Evolutionary conservation across 495 filamentous ascomycete species (phyloP), one percentile per base, ranked within the genome.

Genomic region (Penicillium paxilli): DNA sequence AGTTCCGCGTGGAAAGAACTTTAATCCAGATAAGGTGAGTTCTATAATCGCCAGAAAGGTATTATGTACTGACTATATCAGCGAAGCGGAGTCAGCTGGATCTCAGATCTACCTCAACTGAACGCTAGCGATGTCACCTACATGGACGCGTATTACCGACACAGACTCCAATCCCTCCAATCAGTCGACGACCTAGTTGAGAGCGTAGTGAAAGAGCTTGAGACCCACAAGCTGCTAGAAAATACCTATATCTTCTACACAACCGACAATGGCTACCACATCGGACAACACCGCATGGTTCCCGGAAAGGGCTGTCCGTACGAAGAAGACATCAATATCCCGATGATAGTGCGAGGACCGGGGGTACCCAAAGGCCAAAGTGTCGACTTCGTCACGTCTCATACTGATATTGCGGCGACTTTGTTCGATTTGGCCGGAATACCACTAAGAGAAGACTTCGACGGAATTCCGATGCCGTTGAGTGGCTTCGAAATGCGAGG

Each of bases 231-330:
- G 5, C 51, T 83, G 6, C 66, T 87, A 1, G 80, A 87, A 2
- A 78, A 85, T 55, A 88, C 84, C 0, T 87, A 81, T 52, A 73
- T 89, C 41, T 68, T 89, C 44, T 87, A 86, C 63, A 83, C 81
- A 2, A 80, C 77, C 3, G 86, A 89, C 52, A 88, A 89, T 57
- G 85, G 86, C 0, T 88, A 81, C 59, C 83, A 87, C 54, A 84
- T 87, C 33, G 78, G 83, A 16, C 86, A 89, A 49, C 85, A 89
- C 61, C 72, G 85, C 4, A 59, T 87, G 22, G 76, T 79, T n/a
- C 83, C 85, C 4, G 85, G 85, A 6, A 88, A 88, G 62, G 72
- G 79, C 47, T 83, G 79, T 52, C 81, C 80, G 16, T 88, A 81
- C 51, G 83, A 87, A 56, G 82, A 86, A 62, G 85, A 88, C 54